A percentile compares a stretch with the other conserved stretches of the same genome.
Evolutionary conservation across 164 flowering plant genomes (phyloP).

Genomic region (Echeveria elegans): DNA sequence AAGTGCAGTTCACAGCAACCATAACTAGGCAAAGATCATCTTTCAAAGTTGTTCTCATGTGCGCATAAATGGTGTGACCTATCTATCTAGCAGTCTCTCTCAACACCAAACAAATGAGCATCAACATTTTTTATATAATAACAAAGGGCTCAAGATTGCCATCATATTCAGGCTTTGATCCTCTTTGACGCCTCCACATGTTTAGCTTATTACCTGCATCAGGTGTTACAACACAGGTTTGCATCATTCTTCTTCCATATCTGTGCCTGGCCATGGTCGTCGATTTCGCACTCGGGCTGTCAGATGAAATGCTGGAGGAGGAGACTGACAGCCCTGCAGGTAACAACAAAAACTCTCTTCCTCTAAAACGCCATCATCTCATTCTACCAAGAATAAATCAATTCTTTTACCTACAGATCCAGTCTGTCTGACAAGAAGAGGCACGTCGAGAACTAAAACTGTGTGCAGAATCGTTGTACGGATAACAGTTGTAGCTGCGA

Average conservation of each 20-base stretch:
- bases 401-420: neutral
- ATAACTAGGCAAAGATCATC: neutral
- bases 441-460: neutral
- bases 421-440: neutral
- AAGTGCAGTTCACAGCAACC: neutral
- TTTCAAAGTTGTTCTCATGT: neutral
- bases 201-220: neutral
- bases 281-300: constrained; percentile 16
- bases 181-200: too few relatives aligned
- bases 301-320: constrained; percentile 11
- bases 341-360: neutral
- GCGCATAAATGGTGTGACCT: neutral
- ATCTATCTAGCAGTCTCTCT: neutral
- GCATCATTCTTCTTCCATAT: constrained; percentile 11
- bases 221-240: constrained; percentile 9
- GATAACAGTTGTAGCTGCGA: constrained; percentile 1
- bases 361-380: neutral
- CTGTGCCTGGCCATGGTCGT: constrained; percentile 19
- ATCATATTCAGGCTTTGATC: too few relatives aligned
- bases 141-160: neutral
- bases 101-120: constrained; percentile 5
- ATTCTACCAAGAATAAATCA: neutral
- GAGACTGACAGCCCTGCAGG: constrained; percentile 11
- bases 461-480: constrained; percentile 3
- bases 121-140: neutral